Conservation (phyloP, 164 flowering plant species). For the Stephania cephalantha region DNA sequence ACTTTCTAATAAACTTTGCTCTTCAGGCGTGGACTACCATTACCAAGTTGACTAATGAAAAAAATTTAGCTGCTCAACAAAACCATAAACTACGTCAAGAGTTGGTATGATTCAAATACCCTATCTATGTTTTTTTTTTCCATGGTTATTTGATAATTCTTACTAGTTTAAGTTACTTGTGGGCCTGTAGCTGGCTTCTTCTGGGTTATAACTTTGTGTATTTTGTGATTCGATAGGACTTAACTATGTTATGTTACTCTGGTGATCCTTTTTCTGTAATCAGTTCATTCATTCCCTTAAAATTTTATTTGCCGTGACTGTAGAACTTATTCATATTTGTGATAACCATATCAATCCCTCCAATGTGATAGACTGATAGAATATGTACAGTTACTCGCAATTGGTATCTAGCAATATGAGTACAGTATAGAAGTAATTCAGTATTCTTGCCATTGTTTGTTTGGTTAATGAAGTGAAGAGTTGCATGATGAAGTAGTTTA, state of each 20-base stretch:
- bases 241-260: neutral
- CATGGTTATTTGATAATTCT: neutral
- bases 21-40: slow-evolving; percentile 39
- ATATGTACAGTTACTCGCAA: too few relatives aligned
- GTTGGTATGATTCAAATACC: slow-evolving; percentile 38
- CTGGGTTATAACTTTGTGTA: neutral
- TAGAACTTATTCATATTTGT: too few relatives aligned
- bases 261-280: neutral
- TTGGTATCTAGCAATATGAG: too few relatives aligned
- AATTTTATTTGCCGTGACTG: too few relatives aligned
- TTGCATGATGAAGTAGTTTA: too few relatives aligned
- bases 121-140: neutral
- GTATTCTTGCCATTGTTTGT: too few relatives aligned
- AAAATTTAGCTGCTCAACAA: slow-evolving; percentile 43
- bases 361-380: too few relatives aligned
- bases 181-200: neutral
- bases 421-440: too few relatives aligned
- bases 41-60: slow-evolving; percentile 64
- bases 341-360: too few relatives aligned
- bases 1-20: slow-evolving; percentile 12
- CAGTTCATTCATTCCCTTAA: too few relatives aligned
- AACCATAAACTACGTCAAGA: slow-evolving; percentile 56
- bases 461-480: too few relatives aligned
- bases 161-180: neutral
- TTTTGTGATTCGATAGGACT: neutral